Conservation (phyloP, 2,329 filamentous ascomycete genomes). For the Lachnellula willkommii region DNA sequence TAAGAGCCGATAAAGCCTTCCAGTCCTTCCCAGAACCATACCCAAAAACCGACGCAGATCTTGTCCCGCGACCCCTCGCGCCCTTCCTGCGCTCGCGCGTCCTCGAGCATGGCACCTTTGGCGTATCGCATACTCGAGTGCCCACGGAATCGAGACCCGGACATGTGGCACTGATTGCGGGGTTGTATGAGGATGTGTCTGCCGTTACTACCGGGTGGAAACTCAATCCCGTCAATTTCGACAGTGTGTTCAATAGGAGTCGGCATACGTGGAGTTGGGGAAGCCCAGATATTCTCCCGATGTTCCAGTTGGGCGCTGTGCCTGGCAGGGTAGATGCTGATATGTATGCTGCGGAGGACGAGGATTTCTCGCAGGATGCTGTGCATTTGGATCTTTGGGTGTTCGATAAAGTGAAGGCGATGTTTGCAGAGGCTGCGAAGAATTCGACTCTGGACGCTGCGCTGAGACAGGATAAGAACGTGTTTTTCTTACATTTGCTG, state of each 20-base stretch:
- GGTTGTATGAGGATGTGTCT: constrained; percentile 95
- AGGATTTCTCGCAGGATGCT: constrained; percentile 85
- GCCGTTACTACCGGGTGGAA: constrained; percentile 98
- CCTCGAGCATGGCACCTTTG: constrained; percentile 86
- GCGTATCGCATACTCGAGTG: constrained; percentile 92
- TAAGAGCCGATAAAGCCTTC: constrained; percentile 97
- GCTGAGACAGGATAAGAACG: constrained; percentile 75
- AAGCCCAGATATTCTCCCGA: constrained; percentile 91
- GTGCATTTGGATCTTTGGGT: constrained; percentile 86
- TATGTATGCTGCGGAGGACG: constrained; percentile 75
- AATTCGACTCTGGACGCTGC: constrained; percentile 70
- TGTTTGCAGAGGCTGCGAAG: constrained; percentile 74
- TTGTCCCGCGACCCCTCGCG: constrained; percentile 73
- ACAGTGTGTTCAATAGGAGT: constrained; percentile 97
- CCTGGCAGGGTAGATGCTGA: constrained; percentile 83
- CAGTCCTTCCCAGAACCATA: constrained; percentile 88
- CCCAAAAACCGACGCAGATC: constrained; percentile 56
- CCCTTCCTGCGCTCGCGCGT: constrained; percentile 88
- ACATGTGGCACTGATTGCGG: constrained; percentile 94
- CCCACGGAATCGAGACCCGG: constrained; percentile 95
- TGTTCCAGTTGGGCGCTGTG: constrained; percentile 92
- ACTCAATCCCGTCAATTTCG: constrained; percentile 94
- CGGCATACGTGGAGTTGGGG: constrained; percentile 99
- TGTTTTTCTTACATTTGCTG: constrained; percentile 92
- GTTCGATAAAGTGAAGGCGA: constrained; percentile 83